These are phyloP conservation scores for Talaromyces sp. DNA, from an alignment of 2,329 filamentous ascomycete genomes.

Conservation along the genomic window DNA sequence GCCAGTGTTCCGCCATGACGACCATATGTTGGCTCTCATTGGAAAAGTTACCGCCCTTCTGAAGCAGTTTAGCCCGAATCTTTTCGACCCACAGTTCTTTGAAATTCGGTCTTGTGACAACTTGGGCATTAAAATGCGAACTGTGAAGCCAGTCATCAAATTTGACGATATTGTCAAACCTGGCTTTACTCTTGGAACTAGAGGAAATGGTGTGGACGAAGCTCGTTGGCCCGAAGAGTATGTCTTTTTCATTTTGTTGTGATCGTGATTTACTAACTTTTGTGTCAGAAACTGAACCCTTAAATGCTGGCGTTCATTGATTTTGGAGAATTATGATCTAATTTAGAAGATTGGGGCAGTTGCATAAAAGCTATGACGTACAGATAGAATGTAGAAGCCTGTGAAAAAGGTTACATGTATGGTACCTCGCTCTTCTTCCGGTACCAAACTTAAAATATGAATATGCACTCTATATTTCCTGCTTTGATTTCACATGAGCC, in stretches of 20 bases:
- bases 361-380: neutral
- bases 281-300: neutral
- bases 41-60: slow-evolving; percentile 35
- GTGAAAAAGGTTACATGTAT: neutral
- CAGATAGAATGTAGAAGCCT: neutral
- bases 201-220: slow-evolving; percentile 46
- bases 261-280: neutral
- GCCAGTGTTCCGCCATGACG: slow-evolving; percentile 46
- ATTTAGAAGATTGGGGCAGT: neutral
- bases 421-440: neutral
- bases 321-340: neutral
- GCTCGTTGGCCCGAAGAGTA: slow-evolving; percentile 42
- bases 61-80: slow-evolving; percentile 25
- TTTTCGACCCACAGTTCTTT: slow-evolving; percentile 48
- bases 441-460: neutral
- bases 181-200: slow-evolving; percentile 44
- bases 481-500: neutral
- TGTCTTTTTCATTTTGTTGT: neutral
- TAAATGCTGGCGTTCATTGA: neutral
- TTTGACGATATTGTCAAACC: slow-evolving; percentile 37
- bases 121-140: slow-evolving; percentile 32
- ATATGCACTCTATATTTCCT: neutral
- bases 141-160: slow-evolving; percentile 40
- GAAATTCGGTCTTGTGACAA: slow-evolving; percentile 26
- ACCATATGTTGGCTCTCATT: slow-evolving; percentile 39